Percentiles rank a stretch among this genome's conserved stretches.
These are phyloP conservation scores for Talaromyces amestolkiae DNA, from an alignment of 2,329 filamentous ascomycete species.

Conservation along the genomic window DNA sequence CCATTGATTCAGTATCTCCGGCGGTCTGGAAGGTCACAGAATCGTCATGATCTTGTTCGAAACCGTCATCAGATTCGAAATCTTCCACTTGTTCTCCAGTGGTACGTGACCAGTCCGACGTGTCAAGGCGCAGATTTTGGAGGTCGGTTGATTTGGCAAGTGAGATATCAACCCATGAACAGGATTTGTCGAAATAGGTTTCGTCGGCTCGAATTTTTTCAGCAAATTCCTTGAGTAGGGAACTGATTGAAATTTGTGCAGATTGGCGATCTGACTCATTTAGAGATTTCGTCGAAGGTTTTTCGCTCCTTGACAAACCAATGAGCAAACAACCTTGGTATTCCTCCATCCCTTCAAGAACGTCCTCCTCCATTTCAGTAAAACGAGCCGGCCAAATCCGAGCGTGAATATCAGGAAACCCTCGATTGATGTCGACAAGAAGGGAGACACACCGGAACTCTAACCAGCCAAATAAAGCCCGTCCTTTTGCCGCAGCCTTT, in stretches of 20 bases:
- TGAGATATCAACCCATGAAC: constrained; percentile 36
- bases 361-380: constrained; percentile 36
- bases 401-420: constrained; percentile 51
- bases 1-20: not conserved
- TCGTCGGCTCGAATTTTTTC: constrained; percentile 35
- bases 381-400: constrained; percentile 65
- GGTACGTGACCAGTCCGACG: not conserved
- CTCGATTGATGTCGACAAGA: constrained; percentile 58
- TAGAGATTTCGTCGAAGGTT: constrained; percentile 2
- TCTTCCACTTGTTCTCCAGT: not conserved
- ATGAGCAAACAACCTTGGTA: constrained; percentile 63
- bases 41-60: not conserved
- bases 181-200: constrained; percentile 34
- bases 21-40: not conserved
- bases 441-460: constrained; percentile 60
- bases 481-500: constrained; percentile 53
- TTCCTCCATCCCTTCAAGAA: constrained; percentile 37
- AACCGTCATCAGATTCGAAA: constrained; percentile 13
- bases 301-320: constrained; percentile 45
- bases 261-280: constrained; percentile 41
- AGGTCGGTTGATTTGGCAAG: constrained; percentile 28
- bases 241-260: constrained; percentile 45
- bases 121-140: constrained; percentile 20
- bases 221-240: constrained; percentile 35
- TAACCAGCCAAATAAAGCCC: constrained; percentile 60